These are phyloP conservation scores for Amaranthus cruentus DNA, from an alignment of 148 eudicot species.

Conservation along the genomic window DNA sequence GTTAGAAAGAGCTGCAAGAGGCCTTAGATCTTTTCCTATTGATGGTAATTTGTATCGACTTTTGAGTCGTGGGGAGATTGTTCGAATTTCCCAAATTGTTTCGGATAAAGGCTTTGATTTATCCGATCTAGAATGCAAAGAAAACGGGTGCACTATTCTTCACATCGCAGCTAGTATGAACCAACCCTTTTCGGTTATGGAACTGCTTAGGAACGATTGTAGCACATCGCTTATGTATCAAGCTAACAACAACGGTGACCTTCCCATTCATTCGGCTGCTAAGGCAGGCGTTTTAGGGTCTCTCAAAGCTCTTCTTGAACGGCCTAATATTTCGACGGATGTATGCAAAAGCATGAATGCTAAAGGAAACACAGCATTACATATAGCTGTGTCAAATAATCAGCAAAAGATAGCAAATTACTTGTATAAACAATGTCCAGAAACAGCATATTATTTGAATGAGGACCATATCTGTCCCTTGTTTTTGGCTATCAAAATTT, in stretches of 20 bases:
- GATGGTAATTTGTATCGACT: neutral
- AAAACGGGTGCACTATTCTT: neutral
- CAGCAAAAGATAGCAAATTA: neutral
- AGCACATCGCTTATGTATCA: neutral
- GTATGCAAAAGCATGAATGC: neutral
- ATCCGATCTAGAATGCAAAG: neutral
- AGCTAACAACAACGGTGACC: constrained; percentile 5
- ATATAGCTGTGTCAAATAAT: neutral
- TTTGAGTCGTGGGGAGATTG: neutral
- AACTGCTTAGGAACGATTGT: neutral
- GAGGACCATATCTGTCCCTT: constrained; percentile 4
- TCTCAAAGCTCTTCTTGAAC: neutral
- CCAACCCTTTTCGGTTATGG: neutral
- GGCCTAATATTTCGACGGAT: neutral
- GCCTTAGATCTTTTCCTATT: neutral
- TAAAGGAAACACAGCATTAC: neutral
- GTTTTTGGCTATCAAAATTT: neutral
- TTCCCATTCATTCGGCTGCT: constrained; percentile 5
- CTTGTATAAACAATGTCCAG: neutral
- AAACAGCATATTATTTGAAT: constrained; percentile 6
- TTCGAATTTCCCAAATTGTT: neutral
- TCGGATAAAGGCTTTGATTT: neutral
- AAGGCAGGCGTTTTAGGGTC: neutral
- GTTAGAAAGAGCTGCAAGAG: neutral
- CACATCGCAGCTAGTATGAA: neutral